A percentile compares a stretch with the other conserved stretches of the same genome.
phyloP scores from a whole-genome alignment of 2,329 filamentous ascomycete genomes.

The Cordyceps javanica region DNA sequence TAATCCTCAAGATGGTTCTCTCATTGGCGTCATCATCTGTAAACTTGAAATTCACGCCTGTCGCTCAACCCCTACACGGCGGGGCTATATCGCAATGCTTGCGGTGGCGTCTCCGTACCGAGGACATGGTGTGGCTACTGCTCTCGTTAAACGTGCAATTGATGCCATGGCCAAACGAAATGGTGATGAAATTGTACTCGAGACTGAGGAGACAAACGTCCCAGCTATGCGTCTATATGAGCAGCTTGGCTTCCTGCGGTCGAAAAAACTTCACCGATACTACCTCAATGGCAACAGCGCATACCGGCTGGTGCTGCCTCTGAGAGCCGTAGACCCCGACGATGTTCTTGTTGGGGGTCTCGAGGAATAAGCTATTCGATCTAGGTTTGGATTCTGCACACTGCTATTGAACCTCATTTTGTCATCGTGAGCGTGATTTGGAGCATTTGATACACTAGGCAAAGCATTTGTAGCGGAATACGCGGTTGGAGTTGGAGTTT shows the following conservation, averaged over 20 bases:
- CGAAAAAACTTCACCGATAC: conserved; percentile 89
- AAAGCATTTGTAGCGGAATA: neutral
- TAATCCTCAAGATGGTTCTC: conserved; percentile 51
- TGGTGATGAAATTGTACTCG: conserved; percentile 91
- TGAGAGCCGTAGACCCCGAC: conserved; percentile 51
- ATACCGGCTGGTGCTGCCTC: conserved; percentile 76
- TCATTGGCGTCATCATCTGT: conserved; percentile 88
- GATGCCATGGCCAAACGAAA: conserved; percentile 79
- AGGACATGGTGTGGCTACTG: conserved; percentile 80
- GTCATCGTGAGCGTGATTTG: neutral
- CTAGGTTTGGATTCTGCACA: neutral
- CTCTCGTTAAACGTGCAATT: conserved; percentile 82
- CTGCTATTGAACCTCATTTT: neutral
- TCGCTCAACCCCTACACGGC: conserved; percentile 65
- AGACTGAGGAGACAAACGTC: conserved; percentile 90
- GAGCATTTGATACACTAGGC: neutral
- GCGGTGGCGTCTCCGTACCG: conserved; percentile 78
- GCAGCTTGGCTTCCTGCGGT: conserved; percentile 81
- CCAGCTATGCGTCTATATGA: conserved; percentile 92
- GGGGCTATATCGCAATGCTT: conserved; percentile 98
- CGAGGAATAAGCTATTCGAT: conserved; percentile 20
- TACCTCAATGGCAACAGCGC: conserved; percentile 96
- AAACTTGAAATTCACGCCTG: conserved; percentile 88
- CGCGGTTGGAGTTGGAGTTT: conserved; percentile 4
- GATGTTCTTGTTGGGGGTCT: conserved; percentile 30